Evolutionary conservation across 192 early-diverging fungal genomes (phyloP), one percentile per base, ranked within the genome.

Genomic region (Coemansia sp.): DNA sequence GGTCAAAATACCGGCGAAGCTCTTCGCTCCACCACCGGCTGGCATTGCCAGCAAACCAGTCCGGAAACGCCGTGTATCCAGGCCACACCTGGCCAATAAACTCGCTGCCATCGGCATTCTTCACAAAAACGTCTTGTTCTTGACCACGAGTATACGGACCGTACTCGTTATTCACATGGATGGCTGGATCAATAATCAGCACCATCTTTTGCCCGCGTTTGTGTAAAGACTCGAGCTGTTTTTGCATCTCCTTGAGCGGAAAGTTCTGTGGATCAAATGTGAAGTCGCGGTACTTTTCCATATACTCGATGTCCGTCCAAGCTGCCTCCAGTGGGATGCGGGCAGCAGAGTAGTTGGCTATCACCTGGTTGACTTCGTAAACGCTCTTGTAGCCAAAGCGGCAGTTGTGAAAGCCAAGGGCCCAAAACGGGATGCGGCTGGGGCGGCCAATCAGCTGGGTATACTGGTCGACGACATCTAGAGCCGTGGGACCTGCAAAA

Each of bases 261-360:
- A 83, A 89, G 31, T 71, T 71, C 6, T 58, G 50, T 1, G 71
- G 64, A 39, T 85, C 81, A 39, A 79, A 85, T 1, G 87, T 80
- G 39, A 89, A 89, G 41, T 81, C 79, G 42, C 80, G 82, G 26
- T 59, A 73, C 7, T 38, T 20, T 37, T 87, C 83, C 87, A 89
- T 89, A 55, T 87, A 89, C 51, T 88, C 87, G 40, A 88, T 82
- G 53, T 87, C 86, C 4, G 82, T 84, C 86, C 86, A 87, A 15
- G 76, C 72, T 4, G 63, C 80, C 20, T 87, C 85, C 36, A 87
- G 58, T 6, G 87, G 87, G 41, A 88, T 81, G 8, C 71, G 62
- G 15, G 77, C 79, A 14, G 81, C 53, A 11, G 67, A 56, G 55
- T 88, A 85, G 20, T 70, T 71, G 14, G 67, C 58, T 26, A 87